These are phyloP conservation scores for Quercus variabilis DNA, from an alignment of 306 rosid genomes.

Conservation along the genomic window DNA sequence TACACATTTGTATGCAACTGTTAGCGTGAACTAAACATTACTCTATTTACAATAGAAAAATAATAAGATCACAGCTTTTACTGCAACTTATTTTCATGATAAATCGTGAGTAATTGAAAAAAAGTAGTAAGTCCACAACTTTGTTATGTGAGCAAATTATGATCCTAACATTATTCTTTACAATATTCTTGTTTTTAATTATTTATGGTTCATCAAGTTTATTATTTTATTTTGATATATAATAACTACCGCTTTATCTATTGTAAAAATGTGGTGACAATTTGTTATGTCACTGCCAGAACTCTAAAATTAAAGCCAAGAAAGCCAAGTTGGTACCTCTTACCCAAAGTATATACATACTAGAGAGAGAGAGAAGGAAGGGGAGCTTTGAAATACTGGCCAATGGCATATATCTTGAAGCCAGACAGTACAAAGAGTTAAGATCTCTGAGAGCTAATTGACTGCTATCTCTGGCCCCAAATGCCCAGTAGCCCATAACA, in stretches of 20 bases:
- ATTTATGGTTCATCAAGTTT: too few relatives aligned
- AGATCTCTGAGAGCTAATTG: conserved; percentile 23
- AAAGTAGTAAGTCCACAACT: fast-evolving
- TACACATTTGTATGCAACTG: too few relatives aligned
- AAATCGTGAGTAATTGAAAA: fast-evolving
- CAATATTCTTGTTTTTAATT: too few relatives aligned
- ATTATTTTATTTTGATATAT: too few relatives aligned
- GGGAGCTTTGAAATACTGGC: not conserved
- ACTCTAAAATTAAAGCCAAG: not conserved
- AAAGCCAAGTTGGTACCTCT: conserved; percentile 37
- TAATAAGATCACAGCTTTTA: fast-evolving
- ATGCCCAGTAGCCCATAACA: conserved; percentile 54
- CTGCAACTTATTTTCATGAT: fast-evolving
- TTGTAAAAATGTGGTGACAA: too few relatives aligned
- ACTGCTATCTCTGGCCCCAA: conserved; percentile 42
- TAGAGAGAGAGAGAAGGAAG: conserved; percentile 6
- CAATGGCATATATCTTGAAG: conserved; percentile 25
- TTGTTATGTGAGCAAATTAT: fast-evolving
- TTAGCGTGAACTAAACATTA: too few relatives aligned
- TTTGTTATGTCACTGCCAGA: too few relatives aligned
- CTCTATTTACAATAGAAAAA: too few relatives aligned
- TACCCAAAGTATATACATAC: not conserved
- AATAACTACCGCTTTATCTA: too few relatives aligned
- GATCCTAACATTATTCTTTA: too few relatives aligned
- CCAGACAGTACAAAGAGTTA: conserved; percentile 14